phyloP scores from a whole-genome alignment of 352 stramenopile genomes.

The Globisporangium spiculum region DNA sequence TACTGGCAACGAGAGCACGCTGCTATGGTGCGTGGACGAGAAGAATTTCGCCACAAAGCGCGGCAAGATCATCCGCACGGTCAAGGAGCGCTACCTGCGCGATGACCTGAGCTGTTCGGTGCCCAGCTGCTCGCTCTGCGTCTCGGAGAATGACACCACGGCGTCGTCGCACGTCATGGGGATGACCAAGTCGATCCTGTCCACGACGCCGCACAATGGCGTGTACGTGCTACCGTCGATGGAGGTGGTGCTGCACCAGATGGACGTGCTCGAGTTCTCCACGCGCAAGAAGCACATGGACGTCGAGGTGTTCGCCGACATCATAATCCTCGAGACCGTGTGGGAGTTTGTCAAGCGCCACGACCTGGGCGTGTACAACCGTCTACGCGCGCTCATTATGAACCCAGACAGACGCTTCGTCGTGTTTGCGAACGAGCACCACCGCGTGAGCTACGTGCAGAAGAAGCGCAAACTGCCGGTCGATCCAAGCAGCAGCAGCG shows the following conservation, averaged over 20 bases:
- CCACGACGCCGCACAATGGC: conserved; percentile 37
- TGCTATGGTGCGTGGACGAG: conserved; percentile 75
- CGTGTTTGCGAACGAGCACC: conserved; percentile 93
- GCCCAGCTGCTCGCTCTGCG: conserved; percentile 54
- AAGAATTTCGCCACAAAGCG: conserved; percentile 78
- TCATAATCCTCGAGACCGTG: conserved; percentile 91
- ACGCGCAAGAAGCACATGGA: conserved; percentile 47
- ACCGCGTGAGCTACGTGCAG: conserved; percentile 72
- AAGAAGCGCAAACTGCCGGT: conserved; percentile 42
- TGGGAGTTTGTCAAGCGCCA: conserved; percentile 87
- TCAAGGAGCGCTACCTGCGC: conserved; percentile 87
- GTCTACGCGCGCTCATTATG: conserved; percentile 83
- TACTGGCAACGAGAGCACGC: conserved; percentile 22
- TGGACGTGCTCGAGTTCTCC: conserved; percentile 88
- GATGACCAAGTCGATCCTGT: conserved; percentile 61
- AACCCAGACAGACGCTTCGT: conserved; percentile 83
- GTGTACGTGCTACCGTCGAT: conserved; percentile 87
- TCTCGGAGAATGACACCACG: conserved; percentile 51
- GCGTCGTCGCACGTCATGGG: conserved; percentile 54
- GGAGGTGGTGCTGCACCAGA: conserved; percentile 88
- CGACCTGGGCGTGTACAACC: conserved; percentile 89
- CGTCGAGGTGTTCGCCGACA: conserved; percentile 64
- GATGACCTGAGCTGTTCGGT: conserved; percentile 85
- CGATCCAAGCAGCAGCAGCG: conserved; percentile 10
- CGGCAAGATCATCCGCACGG: conserved; percentile 72